These are phyloP conservation scores for Trichoderma arundinaceum DNA, from an alignment of 2,329 filamentous ascomycete genomes.

Conservation along the genomic window DNA sequence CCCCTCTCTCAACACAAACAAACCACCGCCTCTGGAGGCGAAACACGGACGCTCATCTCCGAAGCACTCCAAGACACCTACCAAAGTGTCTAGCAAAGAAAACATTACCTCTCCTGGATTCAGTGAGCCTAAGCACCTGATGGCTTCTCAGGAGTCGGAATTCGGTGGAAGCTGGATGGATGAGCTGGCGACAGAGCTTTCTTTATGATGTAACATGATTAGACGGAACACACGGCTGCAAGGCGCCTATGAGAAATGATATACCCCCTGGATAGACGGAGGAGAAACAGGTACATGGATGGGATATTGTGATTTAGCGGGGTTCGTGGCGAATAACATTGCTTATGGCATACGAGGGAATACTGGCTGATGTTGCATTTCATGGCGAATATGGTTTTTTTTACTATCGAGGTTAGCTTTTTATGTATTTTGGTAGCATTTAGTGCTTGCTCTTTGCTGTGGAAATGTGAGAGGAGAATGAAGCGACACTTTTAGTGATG, in stretches of 20 bases:
- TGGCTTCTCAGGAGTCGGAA: conserved; percentile 47
- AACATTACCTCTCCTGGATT: conserved; percentile 32
- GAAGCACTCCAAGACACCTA: background rate
- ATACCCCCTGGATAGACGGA: conserved; percentile 14
- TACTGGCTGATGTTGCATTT: conserved; percentile 2
- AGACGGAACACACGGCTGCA: background rate
- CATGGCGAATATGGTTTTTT: background rate
- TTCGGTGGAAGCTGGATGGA: conserved; percentile 50
- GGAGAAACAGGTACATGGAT: background rate
- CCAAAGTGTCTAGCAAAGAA: conserved; percentile 37
- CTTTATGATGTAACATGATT: conserved; percentile 31
- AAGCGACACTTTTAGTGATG: no score
- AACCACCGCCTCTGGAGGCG: background rate
- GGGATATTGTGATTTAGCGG: background rate
- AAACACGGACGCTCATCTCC: background rate
- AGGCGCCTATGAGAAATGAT: conserved; percentile 7
- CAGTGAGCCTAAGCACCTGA: background rate
- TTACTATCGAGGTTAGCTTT: background rate
- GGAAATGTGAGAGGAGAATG: background rate
- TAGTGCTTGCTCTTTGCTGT: background rate
- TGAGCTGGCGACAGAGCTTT: conserved; percentile 44
- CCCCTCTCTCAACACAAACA: background rate
- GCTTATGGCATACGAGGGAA: background rate
- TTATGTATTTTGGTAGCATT: background rate
- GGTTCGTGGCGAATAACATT: background rate